These are phyloP conservation scores for Candida coquimbonensis DNA, from an alignment of 805 yeast species.

Conservation along the genomic window DNA sequence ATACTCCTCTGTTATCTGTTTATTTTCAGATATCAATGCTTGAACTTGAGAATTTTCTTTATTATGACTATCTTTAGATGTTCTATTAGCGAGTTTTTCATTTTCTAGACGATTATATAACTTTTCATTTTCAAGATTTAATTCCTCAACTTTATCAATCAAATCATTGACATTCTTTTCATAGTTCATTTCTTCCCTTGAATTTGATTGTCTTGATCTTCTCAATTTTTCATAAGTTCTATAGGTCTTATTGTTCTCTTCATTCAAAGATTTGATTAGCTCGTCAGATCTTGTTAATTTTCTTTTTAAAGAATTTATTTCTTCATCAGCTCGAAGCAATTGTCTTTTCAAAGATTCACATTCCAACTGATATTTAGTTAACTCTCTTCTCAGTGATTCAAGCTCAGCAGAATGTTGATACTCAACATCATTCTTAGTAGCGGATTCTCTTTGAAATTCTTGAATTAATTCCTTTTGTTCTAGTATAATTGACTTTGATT, in stretches of 20 bases:
- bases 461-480: conserved; percentile 18
- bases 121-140: conserved; percentile 30
- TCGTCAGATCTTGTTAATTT: conserved; percentile 17
- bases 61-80: conserved; percentile 25
- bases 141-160: conserved; percentile 27
- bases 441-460: conserved; percentile 18
- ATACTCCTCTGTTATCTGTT: conserved; percentile 17
- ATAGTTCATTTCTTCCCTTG: conserved; percentile 20
- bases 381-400: conserved; percentile 24
- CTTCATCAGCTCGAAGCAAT: conserved; percentile 6
- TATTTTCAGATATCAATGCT: conserved; percentile 27
- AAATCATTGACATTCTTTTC: conserved; percentile 22
- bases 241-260: conserved; percentile 26
- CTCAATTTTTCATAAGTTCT: conserved; percentile 17
- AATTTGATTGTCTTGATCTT: conserved; percentile 6
- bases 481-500: conserved; percentile 17
- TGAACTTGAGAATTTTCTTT: conserved; percentile 31
- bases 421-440: conserved; percentile 13
- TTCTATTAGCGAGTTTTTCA: conserved; percentile 19
- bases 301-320: conserved; percentile 20
- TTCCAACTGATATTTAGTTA: not conserved
- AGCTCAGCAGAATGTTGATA: conserved; percentile 12
- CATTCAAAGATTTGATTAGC: conserved; percentile 19
- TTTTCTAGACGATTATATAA: conserved; percentile 31
- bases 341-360: not conserved